Evolutionary conservation across 2,329 filamentous ascomycete genomes (phyloP).

Genomic region (Epichloe festucae): DNA sequence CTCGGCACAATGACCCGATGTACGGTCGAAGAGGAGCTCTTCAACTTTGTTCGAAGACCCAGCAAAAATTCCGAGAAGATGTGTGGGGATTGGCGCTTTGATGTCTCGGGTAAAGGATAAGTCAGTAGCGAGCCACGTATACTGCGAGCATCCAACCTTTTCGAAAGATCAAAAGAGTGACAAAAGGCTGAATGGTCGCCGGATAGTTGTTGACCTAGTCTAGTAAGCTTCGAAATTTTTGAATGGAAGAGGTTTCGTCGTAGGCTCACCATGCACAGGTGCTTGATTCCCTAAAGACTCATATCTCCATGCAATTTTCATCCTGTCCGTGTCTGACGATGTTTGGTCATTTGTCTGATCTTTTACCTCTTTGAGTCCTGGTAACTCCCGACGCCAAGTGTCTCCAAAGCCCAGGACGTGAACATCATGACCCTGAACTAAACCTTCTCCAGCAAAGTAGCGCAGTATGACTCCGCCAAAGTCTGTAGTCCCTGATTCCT

Average conservation of each 20-base stretch:
- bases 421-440: constrained; percentile 80
- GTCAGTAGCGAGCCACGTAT: constrained; percentile 35
- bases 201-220: constrained; percentile 2
- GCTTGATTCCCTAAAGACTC: constrained; percentile 54
- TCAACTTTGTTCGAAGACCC: constrained; percentile 41
- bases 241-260: background rate
- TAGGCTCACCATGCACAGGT: constrained; percentile 16
- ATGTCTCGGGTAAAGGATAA: constrained; percentile 35
- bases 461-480: constrained; percentile 74
- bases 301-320: constrained; percentile 99
- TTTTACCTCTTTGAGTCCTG: constrained; percentile 45
- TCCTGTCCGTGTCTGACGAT: constrained; percentile 50
- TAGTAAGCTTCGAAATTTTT: background rate
- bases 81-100: constrained; percentile 11
- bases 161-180: constrained; percentile 60
- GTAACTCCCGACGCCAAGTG: constrained; percentile 71
- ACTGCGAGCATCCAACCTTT: constrained; percentile 40
- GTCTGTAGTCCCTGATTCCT: constrained; percentile 87
- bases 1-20: constrained; percentile 79
- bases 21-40: constrained; percentile 44
- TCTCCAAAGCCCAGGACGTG: constrained; percentile 74
- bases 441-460: constrained; percentile 86
- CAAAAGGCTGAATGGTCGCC: constrained; percentile 36
- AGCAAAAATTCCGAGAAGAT: constrained; percentile 55
- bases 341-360: constrained; percentile 26